A percentile compares a stretch with the other conserved stretches of the same genome.
Evolutionary conservation across 345 rosid genomes (phyloP).

Genomic region (Moringa oleifera): DNA sequence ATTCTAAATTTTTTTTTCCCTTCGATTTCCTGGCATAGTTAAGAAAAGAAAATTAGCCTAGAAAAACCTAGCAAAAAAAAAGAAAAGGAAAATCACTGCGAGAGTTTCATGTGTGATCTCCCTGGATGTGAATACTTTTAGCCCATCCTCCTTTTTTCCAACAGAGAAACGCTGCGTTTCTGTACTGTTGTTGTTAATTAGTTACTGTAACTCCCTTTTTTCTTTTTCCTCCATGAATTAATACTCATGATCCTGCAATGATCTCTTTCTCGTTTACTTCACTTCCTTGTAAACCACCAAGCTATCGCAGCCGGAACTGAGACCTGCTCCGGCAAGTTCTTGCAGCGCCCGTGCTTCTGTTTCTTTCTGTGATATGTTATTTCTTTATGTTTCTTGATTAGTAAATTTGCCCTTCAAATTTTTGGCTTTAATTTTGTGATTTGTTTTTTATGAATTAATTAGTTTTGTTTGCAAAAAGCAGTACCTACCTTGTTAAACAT

Average conservation of each 20-base stretch:
- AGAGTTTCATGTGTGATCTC: conserved; percentile 18
- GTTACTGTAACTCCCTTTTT: conserved; percentile 7
- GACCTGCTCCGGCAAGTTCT: neutral
- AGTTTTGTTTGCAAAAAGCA: too few relatives aligned
- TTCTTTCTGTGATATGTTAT: too few relatives aligned
- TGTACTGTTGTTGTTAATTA: conserved; percentile 23
- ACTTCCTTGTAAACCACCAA: neutral
- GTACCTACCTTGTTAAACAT: conserved; percentile 1
- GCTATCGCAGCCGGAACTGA: neutral
- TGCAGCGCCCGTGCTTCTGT: too few relatives aligned
- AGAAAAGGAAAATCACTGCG: neutral
- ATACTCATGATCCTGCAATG: neutral
- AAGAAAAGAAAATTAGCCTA: conserved; percentile 3
- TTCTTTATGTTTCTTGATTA: too few relatives aligned
- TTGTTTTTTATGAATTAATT: too few relatives aligned
- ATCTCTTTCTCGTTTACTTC: neutral
- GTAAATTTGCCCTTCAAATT: too few relatives aligned
- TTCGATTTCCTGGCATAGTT: conserved; percentile 2
- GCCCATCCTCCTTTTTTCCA: conserved; percentile 30
- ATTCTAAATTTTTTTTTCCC: conserved; percentile 6
- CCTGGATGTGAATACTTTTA: conserved; percentile 20
- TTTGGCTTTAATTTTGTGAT: too few relatives aligned
- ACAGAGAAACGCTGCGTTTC: conserved; percentile 14
- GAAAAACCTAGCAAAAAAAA: too few relatives aligned
- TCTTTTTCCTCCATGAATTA: neutral